phyloP scores from a whole-genome alignment of 768 basidiomycete genomes.

The Boletus reticulatus region DNA sequence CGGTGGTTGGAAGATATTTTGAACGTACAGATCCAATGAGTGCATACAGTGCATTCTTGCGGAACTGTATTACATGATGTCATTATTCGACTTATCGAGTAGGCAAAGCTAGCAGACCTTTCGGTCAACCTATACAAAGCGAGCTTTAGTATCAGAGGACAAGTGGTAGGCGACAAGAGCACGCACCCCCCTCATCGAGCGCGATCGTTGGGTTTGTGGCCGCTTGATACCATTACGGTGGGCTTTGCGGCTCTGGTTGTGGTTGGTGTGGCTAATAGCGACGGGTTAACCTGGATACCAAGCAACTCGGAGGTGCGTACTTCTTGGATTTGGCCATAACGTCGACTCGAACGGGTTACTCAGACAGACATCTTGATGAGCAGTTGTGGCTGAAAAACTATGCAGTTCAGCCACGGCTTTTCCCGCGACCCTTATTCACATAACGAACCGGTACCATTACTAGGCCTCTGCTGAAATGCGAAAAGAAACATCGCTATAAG shows the following conservation, averaged over 20 bases:
- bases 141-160: slow-evolving; percentile 1
- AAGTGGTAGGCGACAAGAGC: not conserved
- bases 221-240: slow-evolving; percentile 97
- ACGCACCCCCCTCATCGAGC: slow-evolving; percentile 91
- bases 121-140: slow-evolving; percentile 60
- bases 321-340: slow-evolving; percentile 99
- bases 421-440: too few relatives aligned
- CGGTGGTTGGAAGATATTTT: not conserved
- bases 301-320: slow-evolving; percentile 41
- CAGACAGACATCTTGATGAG: not conserved
- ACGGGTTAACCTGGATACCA: slow-evolving; percentile 13
- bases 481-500: too few relatives aligned
- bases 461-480: too few relatives aligned
- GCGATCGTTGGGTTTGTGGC: slow-evolving; percentile 67
- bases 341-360: slow-evolving; percentile 11
- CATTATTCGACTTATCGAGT: not conserved
- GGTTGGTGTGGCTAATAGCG: slow-evolving; percentile 78
- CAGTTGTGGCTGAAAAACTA: slow-evolving; percentile 36
- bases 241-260: slow-evolving; percentile 96
- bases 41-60: slow-evolving; percentile 75
- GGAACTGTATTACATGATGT: slow-evolving; percentile 53
- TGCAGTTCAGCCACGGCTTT: slow-evolving; percentile 25
- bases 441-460: too few relatives aligned
- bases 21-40: slow-evolving; percentile 69
- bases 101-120: slow-evolving; percentile 50